Base-by-base conservation (phyloP, 1,139 yeast genomes). In the Schwanniomyces etchellsii region DNA sequence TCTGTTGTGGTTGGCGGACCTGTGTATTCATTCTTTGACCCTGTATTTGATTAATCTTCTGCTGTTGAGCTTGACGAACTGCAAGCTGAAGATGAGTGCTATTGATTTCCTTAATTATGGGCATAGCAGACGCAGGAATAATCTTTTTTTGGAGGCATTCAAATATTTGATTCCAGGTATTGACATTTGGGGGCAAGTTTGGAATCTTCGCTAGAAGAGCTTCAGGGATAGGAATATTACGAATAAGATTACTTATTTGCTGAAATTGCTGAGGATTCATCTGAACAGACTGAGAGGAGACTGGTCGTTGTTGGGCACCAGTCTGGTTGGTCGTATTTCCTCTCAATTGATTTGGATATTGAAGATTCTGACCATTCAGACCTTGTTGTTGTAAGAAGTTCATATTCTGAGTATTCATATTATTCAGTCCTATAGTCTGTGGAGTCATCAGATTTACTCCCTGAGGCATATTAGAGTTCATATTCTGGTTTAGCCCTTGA, bases 131-230 rank as follows among this genome's bases (percentile, higher is more conserved):
- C 4, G 68, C 67, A 1, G 82, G 74, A 18, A 82, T 59, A 31
- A 73, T 62, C 34, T 74, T 77, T 40, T 74, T 72, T 36, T 71
- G 74, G 31, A 82, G 67, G 42, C 82, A 70, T 32, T 81, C 85
- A 50, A 82, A 78, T 16, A 88, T 76, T 50, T 81, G 89, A 26
- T 76, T 73, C 95, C 95, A 86, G 4, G 95, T 84, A 40, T 74
- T 79, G 24, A 80, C 80, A 32, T 79, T 82, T n/a, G 81, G 78
- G 0, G 96, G 96, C 21, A 88, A 62, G 28, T 77, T 79, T 9
- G 96, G 95, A 31, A 88, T 75, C 45, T 75, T 75, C 30, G 72
- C 67, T 28, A 88, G 59, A 26, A 88, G 54, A 5, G 78, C 76
- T n/a, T 74, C 76, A 2, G 96, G 96, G 31, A 88, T 84, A 3